phyloP scores from a whole-genome alignment of 2,329 filamentous ascomycete genomes.

The Ophiosphaerella korrae region DNA sequence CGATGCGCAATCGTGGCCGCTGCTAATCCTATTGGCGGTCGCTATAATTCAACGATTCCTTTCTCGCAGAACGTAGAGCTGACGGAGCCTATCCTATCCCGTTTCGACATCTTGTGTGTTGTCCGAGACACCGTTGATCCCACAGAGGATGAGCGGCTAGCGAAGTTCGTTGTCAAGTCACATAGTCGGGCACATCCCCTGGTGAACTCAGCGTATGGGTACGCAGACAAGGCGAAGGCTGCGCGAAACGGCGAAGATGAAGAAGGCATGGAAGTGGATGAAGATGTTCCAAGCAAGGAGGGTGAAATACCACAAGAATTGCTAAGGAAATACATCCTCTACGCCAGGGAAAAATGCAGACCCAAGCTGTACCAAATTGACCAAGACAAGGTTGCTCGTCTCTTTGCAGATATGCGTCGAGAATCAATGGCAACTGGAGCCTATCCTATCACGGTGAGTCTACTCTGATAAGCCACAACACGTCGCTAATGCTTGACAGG shows the following conservation, averaged over 20 bases:
- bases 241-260: conserved; percentile 47
- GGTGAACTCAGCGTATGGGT: conserved; percentile 44
- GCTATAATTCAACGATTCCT: conserved; percentile 94
- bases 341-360: conserved; percentile 83
- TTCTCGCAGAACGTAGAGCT: conserved; percentile 97
- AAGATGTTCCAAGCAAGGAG: conserved; percentile 58
- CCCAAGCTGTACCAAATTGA: conserved; percentile 98
- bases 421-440: conserved; percentile 93
- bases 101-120: conserved; percentile 96
- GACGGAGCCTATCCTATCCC: conserved; percentile 94
- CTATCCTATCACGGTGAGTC: conserved; percentile 92
- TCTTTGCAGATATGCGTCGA: conserved; percentile 95
- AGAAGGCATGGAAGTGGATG: conserved; percentile 57
- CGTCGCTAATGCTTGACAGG: conserved; percentile 58
- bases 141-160: conserved; percentile 86
- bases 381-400: conserved; percentile 90
- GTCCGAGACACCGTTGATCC: conserved; percentile 96
- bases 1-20: conserved; percentile 95
- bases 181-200: conserved; percentile 86
- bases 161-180: conserved; percentile 91
- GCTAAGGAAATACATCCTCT: conserved; percentile 94
- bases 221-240: conserved; percentile 29
- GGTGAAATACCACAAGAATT: conserved; percentile 89
- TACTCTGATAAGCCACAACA: not conserved
- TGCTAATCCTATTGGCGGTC: conserved; percentile 92